Evolutionary conservation across 495 filamentous ascomycete species (phyloP).

Genomic region (Staphylotrichum tortipilum): DNA sequence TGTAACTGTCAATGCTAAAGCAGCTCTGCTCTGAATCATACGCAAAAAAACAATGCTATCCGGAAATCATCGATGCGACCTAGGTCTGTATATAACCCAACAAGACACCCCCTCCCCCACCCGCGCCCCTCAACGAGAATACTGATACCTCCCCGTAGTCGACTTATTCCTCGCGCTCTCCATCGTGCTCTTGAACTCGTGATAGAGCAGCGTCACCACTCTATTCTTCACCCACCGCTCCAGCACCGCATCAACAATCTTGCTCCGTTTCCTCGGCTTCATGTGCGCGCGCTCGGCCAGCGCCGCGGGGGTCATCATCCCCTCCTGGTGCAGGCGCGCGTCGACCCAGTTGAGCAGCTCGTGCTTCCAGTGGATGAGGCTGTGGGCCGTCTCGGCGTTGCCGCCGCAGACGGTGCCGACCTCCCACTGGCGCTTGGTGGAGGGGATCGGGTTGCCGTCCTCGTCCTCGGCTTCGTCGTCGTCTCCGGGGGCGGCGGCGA

Average conservation of each 20-base stretch:
- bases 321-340: conserved; percentile 47
- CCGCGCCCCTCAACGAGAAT: neutral
- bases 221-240: conserved; percentile 24
- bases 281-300: conserved; percentile 35
- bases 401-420: conserved; percentile 46
- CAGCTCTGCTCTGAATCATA: no score
- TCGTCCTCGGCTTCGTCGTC: conserved; percentile 30
- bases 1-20: no score
- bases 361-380: conserved; percentile 65
- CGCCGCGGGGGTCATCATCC: conserved; percentile 36
- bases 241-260: conserved; percentile 42
- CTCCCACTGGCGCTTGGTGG: conserved; percentile 30
- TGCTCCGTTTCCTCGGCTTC: conserved; percentile 44
- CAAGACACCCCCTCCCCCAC: neutral
- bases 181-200: conserved; percentile 29
- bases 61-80: no score
- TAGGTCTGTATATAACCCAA: neutral
- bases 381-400: conserved; percentile 63
- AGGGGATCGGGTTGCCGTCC: conserved; percentile 30
- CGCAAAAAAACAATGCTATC: no score
- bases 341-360: conserved; percentile 64
- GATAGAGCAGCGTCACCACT: conserved; percentile 23
- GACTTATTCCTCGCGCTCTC: conserved; percentile 29
- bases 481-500: conserved; percentile 31
- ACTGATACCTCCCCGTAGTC: conserved; percentile 16